phyloP scores from a whole-genome alignment of 2,329 filamentous ascomycete species.

The Alternaria sp. region DNA sequence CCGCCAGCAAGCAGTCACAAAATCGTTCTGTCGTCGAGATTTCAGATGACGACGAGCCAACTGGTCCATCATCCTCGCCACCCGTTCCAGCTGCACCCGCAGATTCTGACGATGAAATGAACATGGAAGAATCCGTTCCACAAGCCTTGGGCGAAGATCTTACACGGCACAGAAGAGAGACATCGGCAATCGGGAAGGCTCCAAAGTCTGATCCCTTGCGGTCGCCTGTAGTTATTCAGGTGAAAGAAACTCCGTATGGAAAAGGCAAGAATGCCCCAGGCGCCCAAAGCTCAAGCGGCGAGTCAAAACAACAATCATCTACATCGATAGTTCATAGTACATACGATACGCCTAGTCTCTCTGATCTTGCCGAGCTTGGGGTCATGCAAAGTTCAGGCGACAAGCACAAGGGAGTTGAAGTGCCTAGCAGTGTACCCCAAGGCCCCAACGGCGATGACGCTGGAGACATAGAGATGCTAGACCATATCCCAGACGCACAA shows the following conservation, averaged over 20 bases:
- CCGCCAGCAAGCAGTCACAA: background rate
- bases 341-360: constrained; percentile 23
- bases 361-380: background rate
- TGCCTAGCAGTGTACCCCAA: background rate
- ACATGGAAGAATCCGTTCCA: constrained; percentile 37
- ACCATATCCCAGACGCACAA: background rate
- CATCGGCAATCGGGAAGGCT: background rate
- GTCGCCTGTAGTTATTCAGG: constrained; percentile 26
- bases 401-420: background rate
- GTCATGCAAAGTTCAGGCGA: background rate
- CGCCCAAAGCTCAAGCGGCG: constrained; percentile 17
- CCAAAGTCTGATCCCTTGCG: background rate
- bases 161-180: background rate
- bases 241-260: constrained; percentile 38
- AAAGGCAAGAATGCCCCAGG: constrained; percentile 19
- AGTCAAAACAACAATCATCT: constrained; percentile 28
- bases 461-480: background rate
- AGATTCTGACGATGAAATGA: constrained; percentile 37
- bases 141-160: constrained; percentile 36
- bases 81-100: constrained; percentile 1
- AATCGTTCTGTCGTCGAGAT: constrained; percentile 5
- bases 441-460: no score
- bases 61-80: constrained; percentile 26
- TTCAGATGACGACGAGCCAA: constrained; percentile 15
- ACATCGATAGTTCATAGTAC: constrained; percentile 35